Evolutionary conservation across 441 rosid species (phyloP).

Genomic region (Populus hybrid): DNA sequence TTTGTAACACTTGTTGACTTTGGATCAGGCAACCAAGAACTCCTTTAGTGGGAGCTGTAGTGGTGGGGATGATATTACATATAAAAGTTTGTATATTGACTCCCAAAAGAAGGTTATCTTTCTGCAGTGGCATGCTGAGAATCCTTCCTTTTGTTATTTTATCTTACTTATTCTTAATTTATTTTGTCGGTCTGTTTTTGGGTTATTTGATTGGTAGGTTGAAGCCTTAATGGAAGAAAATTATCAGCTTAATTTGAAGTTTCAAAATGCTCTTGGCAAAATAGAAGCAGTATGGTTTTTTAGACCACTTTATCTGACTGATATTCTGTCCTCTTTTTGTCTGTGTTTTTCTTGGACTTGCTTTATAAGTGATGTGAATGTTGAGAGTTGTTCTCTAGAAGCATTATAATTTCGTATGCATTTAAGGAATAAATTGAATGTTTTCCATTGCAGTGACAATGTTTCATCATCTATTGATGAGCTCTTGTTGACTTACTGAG

Average conservation of each 20-base stretch:
- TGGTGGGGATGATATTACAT: slow-evolving; percentile 23
- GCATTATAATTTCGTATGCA: background rate
- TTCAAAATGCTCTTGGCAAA: slow-evolving; percentile 41
- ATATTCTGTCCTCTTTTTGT: background rate
- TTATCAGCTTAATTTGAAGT: slow-evolving; percentile 31
- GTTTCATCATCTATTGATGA: background rate
- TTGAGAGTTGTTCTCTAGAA: background rate
- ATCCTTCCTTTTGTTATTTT: background rate
- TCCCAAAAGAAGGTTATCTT: slow-evolving; percentile 50
- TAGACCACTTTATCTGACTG: background rate
- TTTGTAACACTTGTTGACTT: slow-evolving; percentile 1
- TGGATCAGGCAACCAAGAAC: slow-evolving; percentile 19
- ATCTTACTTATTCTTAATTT: background rate
- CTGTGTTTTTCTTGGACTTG: background rate
- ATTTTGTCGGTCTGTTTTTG: background rate
- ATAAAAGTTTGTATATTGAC: slow-evolving; percentile 44
- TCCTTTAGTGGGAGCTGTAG: slow-evolving; percentile 11
- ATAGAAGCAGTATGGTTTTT: slow-evolving; percentile 38
- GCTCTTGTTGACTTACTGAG: background rate
- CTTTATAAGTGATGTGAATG: background rate
- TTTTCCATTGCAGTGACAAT: background rate
- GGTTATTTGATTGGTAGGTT: slow-evolving; percentile 28
- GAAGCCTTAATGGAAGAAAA: slow-evolving; percentile 40
- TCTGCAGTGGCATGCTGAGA: background rate
- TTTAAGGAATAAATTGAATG: background rate